These are phyloP conservation scores for Melaleuca quinquenervia DNA, from an alignment of 345 rosid species.

Conservation along the genomic window DNA sequence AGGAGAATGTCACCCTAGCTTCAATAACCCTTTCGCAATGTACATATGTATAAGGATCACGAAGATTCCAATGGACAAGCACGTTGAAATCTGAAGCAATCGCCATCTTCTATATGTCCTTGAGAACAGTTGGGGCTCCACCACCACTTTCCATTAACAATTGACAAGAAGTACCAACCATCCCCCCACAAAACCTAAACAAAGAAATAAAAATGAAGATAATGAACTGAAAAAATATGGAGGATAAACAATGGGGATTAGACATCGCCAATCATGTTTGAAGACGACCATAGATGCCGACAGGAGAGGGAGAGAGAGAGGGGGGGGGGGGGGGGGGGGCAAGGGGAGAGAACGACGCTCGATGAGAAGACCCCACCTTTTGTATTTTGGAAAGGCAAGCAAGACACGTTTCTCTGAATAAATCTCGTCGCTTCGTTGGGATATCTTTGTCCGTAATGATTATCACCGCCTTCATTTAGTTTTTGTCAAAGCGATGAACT, in stretches of 20 bases:
- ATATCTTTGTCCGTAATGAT: not conserved
- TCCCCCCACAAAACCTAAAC: not conserved
- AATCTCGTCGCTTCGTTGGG: not conserved
- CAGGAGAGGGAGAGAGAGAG: no score
- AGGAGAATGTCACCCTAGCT: not conserved
- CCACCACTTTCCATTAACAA: not conserved
- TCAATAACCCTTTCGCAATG: not conserved
- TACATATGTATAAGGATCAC: not conserved
- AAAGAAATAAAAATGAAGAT: not conserved
- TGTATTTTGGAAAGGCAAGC: not conserved
- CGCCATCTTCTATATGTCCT: not conserved
- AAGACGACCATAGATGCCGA: not conserved
- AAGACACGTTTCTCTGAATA: not conserved
- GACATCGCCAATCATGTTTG: not conserved
- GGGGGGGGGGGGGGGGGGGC: no score
- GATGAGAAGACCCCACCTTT: not conserved
- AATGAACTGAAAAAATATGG: not conserved
- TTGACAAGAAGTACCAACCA: slow-evolving; percentile 1
- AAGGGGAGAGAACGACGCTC: not conserved
- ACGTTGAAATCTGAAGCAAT: not conserved
- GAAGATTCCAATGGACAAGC: not conserved
- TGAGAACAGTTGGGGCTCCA: not conserved
- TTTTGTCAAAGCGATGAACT: not conserved
- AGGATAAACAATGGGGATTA: not conserved
- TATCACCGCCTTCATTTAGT: not conserved